Percentiles rank a stretch among this genome's conserved stretches.
Evolutionary conservation across 495 filamentous ascomycete genomes (phyloP).

Genomic region (Staphylotrichum longicolle): DNA sequence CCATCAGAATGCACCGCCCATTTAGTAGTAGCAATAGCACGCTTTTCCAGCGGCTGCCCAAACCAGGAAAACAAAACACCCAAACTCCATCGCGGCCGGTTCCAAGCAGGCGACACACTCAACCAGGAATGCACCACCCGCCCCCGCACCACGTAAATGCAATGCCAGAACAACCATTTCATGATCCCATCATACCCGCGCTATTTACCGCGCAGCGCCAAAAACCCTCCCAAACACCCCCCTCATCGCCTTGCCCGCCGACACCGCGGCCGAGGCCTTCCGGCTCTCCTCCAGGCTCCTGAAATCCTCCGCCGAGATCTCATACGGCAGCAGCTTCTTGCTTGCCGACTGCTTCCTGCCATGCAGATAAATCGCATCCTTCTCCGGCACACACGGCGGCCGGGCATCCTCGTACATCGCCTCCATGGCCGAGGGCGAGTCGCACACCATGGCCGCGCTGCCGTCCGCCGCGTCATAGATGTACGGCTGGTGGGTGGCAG

Average conservation of each 20-base stretch:
- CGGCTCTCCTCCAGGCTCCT: conserved; percentile 33
- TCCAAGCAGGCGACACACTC: no score
- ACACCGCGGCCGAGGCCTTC: conserved; percentile 25
- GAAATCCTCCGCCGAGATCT: conserved; percentile 46
- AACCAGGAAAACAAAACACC: no score
- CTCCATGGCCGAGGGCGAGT: conserved; percentile 44
- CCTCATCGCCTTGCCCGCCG: conserved; percentile 37
- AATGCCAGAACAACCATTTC: background rate
- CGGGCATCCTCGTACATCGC: conserved; percentile 22
- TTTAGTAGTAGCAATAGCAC: no score
- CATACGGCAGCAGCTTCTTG: conserved; percentile 43
- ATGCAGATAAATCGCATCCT: conserved; percentile 27
- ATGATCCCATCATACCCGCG: background rate
- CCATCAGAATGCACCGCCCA: no score
- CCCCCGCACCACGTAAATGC: background rate
- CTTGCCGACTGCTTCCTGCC: conserved; percentile 15
- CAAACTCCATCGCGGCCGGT: no score
- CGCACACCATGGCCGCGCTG: conserved; percentile 25
- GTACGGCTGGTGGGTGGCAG: conserved; percentile 27
- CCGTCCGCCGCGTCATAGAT: conserved; percentile 27
- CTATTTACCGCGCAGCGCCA: conserved; percentile 26
- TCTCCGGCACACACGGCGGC: conserved; percentile 27
- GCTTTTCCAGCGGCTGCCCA: no score
- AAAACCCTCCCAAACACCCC: conserved; percentile 46
- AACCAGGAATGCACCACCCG: no score